Evolutionary conservation across 2,329 filamentous ascomycete genomes (phyloP).

Genomic region (Diplocarpon mali): DNA sequence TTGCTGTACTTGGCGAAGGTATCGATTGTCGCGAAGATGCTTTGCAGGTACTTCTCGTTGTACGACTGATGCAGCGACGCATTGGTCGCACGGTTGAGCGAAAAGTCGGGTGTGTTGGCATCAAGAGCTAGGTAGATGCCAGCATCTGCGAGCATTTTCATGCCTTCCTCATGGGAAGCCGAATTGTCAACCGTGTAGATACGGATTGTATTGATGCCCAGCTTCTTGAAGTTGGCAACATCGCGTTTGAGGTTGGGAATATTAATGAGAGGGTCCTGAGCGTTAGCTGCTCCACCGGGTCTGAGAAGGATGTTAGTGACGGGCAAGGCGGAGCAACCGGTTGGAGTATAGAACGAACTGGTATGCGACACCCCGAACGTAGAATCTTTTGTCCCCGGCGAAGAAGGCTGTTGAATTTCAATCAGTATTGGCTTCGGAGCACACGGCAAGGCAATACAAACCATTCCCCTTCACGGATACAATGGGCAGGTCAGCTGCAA

Average conservation of each 20-base stretch:
- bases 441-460: neutral
- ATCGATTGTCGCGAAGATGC: slow-evolving; percentile 60
- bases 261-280: slow-evolving; percentile 54
- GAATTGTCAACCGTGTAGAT: slow-evolving; percentile 67
- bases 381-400: slow-evolving; percentile 32
- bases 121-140: slow-evolving; percentile 66
- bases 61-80: slow-evolving; percentile 42
- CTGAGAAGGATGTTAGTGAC: neutral
- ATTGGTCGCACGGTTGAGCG: slow-evolving; percentile 49
- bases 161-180: slow-evolving; percentile 56
- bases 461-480: slow-evolving; percentile 25
- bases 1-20: slow-evolving; percentile 56
- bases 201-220: slow-evolving; percentile 62
- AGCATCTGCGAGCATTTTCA: slow-evolving; percentile 53
- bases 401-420: slow-evolving; percentile 19
- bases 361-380: slow-evolving; percentile 53
- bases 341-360: slow-evolving; percentile 30
- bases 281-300: slow-evolving; percentile 44
- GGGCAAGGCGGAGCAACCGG: neutral
- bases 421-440: neutral
- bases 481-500: slow-evolving; percentile 11
- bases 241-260: slow-evolving; percentile 49
- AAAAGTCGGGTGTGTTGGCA: slow-evolving; percentile 63
- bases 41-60: slow-evolving; percentile 60
- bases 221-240: slow-evolving; percentile 53